A percentile compares a stretch with the other conserved stretches of the same genome.
These are phyloP conservation scores for Geotrichum reessii DNA, from an alignment of 1,139 yeast genomes.

Conservation along the genomic window DNA sequence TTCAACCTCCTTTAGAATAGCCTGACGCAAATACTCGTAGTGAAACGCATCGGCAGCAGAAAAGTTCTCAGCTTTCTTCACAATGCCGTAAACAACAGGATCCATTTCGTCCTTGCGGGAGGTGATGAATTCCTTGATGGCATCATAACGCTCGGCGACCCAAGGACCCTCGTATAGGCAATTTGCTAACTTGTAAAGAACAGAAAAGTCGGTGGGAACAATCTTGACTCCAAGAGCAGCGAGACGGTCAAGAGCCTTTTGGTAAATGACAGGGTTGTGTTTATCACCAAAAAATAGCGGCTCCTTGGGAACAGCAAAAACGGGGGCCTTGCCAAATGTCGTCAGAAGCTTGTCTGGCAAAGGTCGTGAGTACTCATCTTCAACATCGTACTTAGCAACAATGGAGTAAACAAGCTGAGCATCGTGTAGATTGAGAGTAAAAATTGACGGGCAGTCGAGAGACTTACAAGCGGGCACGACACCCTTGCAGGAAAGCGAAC, in stretches of 20 bases:
- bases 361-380: constrained; percentile 76
- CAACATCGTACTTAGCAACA: constrained; percentile 66
- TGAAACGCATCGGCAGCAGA: constrained; percentile 80
- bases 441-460: constrained; percentile 84
- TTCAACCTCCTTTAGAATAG: constrained; percentile 59
- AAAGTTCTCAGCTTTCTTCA: constrained; percentile 68
- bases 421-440: constrained; percentile 69
- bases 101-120: constrained; percentile 66
- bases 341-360: constrained; percentile 62
- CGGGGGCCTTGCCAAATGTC: constrained; percentile 54
- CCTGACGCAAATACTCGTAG: constrained; percentile 78
- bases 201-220: constrained; percentile 60
- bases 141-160: constrained; percentile 93
- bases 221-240: constrained; percentile 52
- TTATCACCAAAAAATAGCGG: constrained; percentile 75
- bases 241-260: constrained; percentile 55
- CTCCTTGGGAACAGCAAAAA: constrained; percentile 66
- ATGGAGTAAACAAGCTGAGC: constrained; percentile 71
- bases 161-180: constrained; percentile 96
- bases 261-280: constrained; percentile 66
- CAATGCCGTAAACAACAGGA: constrained; percentile 74
- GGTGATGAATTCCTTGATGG: constrained; percentile 66
- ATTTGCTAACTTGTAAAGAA: constrained; percentile 74
- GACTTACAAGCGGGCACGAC: constrained; percentile 98
- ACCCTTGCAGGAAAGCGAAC: constrained; percentile 76